phyloP scores from a whole-genome alignment of 2,329 filamentous ascomycete genomes.

The Fusarium caatingaense region DNA sequence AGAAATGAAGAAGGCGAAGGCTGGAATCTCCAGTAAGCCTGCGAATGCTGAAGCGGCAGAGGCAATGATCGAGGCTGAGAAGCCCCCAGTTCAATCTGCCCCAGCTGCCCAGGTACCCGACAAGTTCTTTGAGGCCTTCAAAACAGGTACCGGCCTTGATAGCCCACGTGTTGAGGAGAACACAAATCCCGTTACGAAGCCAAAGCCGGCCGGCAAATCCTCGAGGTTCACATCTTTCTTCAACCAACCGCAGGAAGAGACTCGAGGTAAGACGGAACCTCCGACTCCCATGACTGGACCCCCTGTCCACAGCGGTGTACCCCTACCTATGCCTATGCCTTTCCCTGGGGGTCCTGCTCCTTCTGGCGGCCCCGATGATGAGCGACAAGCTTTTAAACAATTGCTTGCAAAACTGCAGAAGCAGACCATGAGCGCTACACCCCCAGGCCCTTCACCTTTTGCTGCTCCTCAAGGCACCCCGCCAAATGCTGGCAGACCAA shows the following conservation, averaged over 20 bases:
- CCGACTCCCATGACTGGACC: constrained; percentile 55
- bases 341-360: constrained; percentile 46
- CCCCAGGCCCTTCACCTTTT: constrained; percentile 58
- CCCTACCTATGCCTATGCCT: constrained; percentile 36
- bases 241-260: constrained; percentile 61
- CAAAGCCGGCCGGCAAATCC: constrained; percentile 72
- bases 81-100: constrained; percentile 67
- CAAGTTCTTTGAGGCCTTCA: constrained; percentile 77
- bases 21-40: constrained; percentile 51
- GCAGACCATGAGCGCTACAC: constrained; percentile 61
- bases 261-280: constrained; percentile 61
- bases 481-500: constrained; percentile 49
- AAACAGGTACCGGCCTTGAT: constrained; percentile 54
- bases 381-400: constrained; percentile 87
- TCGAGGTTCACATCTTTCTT: constrained; percentile 91
- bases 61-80: constrained; percentile 59
- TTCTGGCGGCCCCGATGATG: constrained; percentile 64
- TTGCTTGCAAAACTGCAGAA: constrained; percentile 84
- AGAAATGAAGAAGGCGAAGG: constrained; percentile 79
- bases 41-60: constrained; percentile 50
- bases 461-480: constrained; percentile 53
- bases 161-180: constrained; percentile 65
- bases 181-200: constrained; percentile 58
- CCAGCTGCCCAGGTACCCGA: constrained; percentile 77
- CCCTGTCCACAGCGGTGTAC: constrained; percentile 28